Evolutionary conservation across 345 rosid genomes (phyloP).

Genomic region (Dimocarpus longan): DNA sequence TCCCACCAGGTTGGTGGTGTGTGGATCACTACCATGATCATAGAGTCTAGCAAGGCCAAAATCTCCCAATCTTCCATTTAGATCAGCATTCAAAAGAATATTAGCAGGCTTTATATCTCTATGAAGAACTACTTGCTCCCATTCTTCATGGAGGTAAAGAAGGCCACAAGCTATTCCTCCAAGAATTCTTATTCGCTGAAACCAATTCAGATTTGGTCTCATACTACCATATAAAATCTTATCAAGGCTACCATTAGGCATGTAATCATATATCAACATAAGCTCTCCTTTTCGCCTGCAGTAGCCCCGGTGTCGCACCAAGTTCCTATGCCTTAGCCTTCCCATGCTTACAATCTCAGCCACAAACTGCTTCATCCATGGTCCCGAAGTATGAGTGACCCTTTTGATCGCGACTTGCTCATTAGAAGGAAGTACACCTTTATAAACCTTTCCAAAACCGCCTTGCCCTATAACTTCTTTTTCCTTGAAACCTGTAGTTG

Average conservation of each 20-base stretch:
- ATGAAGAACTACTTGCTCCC: conserved; percentile 52
- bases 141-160: conserved; percentile 52
- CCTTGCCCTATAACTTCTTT: too few species aligned
- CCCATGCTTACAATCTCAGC: conserved; percentile 50
- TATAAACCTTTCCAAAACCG: too few species aligned
- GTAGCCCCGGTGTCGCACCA: conserved; percentile 57
- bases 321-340: conserved; percentile 51
- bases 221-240: conserved; percentile 35
- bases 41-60: conserved; percentile 44
- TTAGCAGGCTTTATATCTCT: conserved; percentile 37
- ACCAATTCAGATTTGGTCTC: conserved; percentile 40
- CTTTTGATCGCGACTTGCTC: conserved; percentile 59
- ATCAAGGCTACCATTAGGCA: conserved; percentile 65
- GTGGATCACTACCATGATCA: conserved; percentile 40
- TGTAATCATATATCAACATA: conserved; percentile 56
- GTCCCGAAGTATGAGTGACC: conserved; percentile 40
- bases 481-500: too few species aligned
- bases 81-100: conserved; percentile 41
- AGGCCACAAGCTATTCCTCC: conserved; percentile 48
- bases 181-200: conserved; percentile 39
- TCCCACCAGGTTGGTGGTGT: conserved; percentile 35
- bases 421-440: background rate
- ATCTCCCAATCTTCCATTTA: conserved; percentile 48
- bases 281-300: conserved; percentile 57
- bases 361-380: conserved; percentile 23